Evolutionary conservation across 805 yeast species (phyloP), one percentile per base, ranked within the genome.

Genomic region (Candida chauliodis): DNA sequence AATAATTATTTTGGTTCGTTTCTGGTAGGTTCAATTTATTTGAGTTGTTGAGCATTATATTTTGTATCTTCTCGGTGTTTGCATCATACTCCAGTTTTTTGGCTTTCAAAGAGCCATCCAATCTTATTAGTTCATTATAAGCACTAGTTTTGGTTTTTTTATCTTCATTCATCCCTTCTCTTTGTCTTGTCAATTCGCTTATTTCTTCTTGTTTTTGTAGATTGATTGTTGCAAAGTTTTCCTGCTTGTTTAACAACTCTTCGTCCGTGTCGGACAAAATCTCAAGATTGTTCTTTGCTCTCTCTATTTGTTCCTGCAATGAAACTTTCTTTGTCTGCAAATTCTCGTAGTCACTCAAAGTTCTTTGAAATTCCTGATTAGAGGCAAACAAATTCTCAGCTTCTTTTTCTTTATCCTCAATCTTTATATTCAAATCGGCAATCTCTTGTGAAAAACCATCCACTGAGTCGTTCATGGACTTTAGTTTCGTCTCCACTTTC

Each of bases 321-420:
- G 78, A 66, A 8, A 52, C 51, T 41, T 67, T 64, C 33, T 73
- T 71, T 35, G 75, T 76, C 24, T 66, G 62, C 31, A 84, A 53
- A 36, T 75, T 77, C 27, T 83, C 86, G 16, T 80, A 58, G 44
- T 76, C 76, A 20, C 84, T 79, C 15, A 90, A 54, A 0, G 79
- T 76, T 43, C 79, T 71, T 53, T 88, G 95, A 54, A 82, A 90
- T 41, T 84, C 83, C 54, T 87, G 96, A 52, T 87, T 86, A 1
- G 86, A 71, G 34, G 78, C 76, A 59, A 88, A 89, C 10, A 90
- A 63, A 10, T 54, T 54, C 34, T 84, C 81, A 3, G 87, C 72
- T 47, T 81, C 76, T 26, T 58, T 56, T n/a, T 81, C 80, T 2
- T 79, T 66, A 3, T 55, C 55, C 13, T 71, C 70, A 36, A 90